These are phyloP conservation scores for Candolleomyces efflorescens DNA, from an alignment of 768 basidiomycete genomes.

Conservation along the genomic window DNA sequence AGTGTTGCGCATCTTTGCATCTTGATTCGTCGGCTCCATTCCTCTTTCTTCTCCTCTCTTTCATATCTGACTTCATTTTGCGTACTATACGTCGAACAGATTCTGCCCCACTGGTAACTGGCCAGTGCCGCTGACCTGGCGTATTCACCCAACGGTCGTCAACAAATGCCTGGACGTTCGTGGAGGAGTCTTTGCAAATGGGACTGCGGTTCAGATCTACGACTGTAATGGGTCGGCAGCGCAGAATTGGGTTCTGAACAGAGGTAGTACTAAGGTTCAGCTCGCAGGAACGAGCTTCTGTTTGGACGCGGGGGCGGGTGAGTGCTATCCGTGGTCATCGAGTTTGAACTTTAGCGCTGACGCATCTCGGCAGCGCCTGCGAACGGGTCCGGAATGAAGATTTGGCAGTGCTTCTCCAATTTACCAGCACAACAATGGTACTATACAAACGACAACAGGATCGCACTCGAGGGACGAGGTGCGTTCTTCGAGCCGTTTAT, in stretches of 20 bases:
- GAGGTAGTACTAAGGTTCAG: slow-evolving; percentile 24
- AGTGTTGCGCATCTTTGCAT: not conserved
- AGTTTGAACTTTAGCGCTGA: not conserved
- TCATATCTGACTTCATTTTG: too few relatives aligned
- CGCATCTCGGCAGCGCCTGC: too few relatives aligned
- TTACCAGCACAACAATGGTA: slow-evolving; percentile 31
- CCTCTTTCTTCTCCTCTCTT: too few relatives aligned
- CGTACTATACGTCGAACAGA: not conserved
- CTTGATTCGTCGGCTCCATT: too few relatives aligned
- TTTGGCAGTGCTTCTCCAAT: slow-evolving; percentile 27
- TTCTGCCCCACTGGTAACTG: slow-evolving; percentile 21
- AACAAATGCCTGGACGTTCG: slow-evolving; percentile 26
- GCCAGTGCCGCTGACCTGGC: slow-evolving; percentile 10
- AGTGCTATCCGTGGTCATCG: slow-evolving; percentile 7
- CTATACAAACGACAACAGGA: slow-evolving; percentile 24
- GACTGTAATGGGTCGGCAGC: slow-evolving; percentile 30
- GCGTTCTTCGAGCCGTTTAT: not conserved
- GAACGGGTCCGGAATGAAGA: slow-evolving; percentile 18
- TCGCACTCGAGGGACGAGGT: slow-evolving; percentile 24
- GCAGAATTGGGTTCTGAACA: slow-evolving; percentile 28
- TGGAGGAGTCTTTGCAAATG: slow-evolving; percentile 21
- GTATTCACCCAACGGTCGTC: slow-evolving; percentile 6
- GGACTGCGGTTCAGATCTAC: slow-evolving; percentile 26
- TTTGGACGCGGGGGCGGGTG: slow-evolving; percentile 31
- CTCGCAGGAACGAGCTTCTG: slow-evolving; percentile 26